phyloP scores from a whole-genome alignment of 139 green algal genomes.

The Micromonas pusilla region DNA sequence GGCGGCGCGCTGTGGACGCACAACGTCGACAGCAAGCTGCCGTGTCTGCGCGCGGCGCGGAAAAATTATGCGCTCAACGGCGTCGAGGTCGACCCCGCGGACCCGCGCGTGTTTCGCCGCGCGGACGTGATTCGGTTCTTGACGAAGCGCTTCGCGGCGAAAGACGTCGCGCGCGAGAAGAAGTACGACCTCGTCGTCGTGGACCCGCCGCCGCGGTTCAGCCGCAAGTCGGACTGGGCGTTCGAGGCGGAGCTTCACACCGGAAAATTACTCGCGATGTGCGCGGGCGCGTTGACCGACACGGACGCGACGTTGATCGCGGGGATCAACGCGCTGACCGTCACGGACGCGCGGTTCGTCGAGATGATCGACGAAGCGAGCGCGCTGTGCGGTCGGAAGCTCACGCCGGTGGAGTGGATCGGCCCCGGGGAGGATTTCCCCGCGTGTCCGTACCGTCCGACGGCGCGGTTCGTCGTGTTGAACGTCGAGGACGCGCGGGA shows the following conservation, averaged over 20 bases:
- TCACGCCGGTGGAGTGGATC: background rate
- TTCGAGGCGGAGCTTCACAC: background rate
- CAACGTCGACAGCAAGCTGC: constrained; percentile 12
- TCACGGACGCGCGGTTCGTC: background rate
- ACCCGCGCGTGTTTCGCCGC: background rate
- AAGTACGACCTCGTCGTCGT: background rate
- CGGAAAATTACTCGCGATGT: background rate
- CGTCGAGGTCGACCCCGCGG: background rate
- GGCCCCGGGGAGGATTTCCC: background rate
- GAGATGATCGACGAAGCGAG: background rate
- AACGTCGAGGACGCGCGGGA: background rate
- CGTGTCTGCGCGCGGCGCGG: background rate
- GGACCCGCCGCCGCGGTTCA: background rate
- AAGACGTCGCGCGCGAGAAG: background rate
- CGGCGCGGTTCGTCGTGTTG: background rate
- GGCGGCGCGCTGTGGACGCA: background rate
- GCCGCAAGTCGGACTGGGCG: background rate
- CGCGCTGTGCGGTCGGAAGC: background rate
- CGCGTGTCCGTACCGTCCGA: background rate
- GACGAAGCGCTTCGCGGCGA: background rate
- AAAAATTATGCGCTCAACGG: constrained; percentile 9
- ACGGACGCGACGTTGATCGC: background rate
- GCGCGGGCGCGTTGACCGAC: background rate
- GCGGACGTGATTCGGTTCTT: background rate
- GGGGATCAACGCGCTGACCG: background rate